Evolutionary conservation across 257 asterid genomes (phyloP).

Genomic region (Solanum dulcamara): DNA sequence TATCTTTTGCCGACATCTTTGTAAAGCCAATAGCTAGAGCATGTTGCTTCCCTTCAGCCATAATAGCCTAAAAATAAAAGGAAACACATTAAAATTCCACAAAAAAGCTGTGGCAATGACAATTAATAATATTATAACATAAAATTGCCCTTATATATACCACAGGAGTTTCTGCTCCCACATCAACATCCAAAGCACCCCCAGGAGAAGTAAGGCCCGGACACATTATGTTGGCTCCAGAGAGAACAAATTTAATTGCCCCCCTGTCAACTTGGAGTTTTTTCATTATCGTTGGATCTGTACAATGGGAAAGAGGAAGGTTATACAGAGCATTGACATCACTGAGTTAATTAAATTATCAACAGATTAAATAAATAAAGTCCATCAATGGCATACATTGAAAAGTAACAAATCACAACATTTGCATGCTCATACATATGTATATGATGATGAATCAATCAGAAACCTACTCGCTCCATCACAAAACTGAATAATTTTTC

Average conservation of each 20-base stretch:
- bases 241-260: slow-evolving; percentile 81
- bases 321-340: not conserved
- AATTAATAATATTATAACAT: not conserved
- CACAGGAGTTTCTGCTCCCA: slow-evolving; percentile 83
- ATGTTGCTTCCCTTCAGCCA: slow-evolving; percentile 99
- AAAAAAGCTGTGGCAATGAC: not conserved
- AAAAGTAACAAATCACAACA: not conserved
- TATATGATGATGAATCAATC: not conserved
- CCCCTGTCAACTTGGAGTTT: slow-evolving; percentile 97
- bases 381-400: not conserved
- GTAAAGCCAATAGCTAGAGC: slow-evolving; percentile 98
- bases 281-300: slow-evolving; percentile 97
- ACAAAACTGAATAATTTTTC: not conserved
- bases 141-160: slow-evolving; percentile 19
- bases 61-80: slow-evolving; percentile 62
- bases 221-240: slow-evolving; percentile 99
- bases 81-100: not conserved
- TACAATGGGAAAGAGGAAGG: slow-evolving; percentile 5
- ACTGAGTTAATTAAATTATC: not conserved
- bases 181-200: slow-evolving; percentile 86
- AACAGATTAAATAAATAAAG: not conserved
- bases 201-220: slow-evolving; percentile 99
- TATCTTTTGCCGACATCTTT: slow-evolving; percentile 86
- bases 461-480: not conserved
- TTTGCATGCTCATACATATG: not conserved